Base-by-base conservation (phyloP, 164 flowering plant genomes). In the Magnolia changhungtana region DNA sequence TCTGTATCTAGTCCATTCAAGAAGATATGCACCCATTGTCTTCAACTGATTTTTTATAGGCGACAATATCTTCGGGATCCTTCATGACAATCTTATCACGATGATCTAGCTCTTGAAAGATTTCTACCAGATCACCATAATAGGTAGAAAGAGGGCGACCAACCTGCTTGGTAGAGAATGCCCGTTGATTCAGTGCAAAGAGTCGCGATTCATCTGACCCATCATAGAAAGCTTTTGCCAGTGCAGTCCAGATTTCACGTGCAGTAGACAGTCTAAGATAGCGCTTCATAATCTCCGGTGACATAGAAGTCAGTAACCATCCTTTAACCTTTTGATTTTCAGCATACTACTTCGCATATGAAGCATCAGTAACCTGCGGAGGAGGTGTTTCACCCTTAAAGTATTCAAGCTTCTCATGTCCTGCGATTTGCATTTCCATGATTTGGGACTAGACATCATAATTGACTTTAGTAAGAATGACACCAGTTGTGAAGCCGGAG, bases 181-280 rank as follows among this genome's bases (percentile, higher is more conserved):
- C 73, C 23, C 16, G 9, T 10, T 73, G 80, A 74, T 78, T 78
- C 18, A 78, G 59, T 45, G 50, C 7, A 78, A 73, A 78, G 7
- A 69, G 7, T 21, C 21, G 51, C 0, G 69, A 13, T 69, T 74
- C 74, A 24, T 67, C 68, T 7, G n/a, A 67, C 8, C 73, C 80
- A 78, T 78, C 80, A 72, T 72, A 65, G 79, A 77, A 77, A 9
- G 79, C 67, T 72, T 77, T 72, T 66, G 75, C 75, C 18, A 66
- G 55, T 18, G 72, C 72, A 14, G 52, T 64, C 70, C 27, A 71
- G 6, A 71, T 71, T 63, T 77, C 79, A 49, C 59, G 55, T 31
- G 76, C 49, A 0, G 68, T 58, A 16, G 3, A 45, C 7, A 67
- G 24, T 67, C 45, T 45, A 13, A 67, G 69, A 24, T 13, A 27